A percentile compares a stretch with the other conserved stretches of the same genome.
Evolutionary conservation across 768 basidiomycete species (phyloP).

Genomic region (Amyloporia xantha): DNA sequence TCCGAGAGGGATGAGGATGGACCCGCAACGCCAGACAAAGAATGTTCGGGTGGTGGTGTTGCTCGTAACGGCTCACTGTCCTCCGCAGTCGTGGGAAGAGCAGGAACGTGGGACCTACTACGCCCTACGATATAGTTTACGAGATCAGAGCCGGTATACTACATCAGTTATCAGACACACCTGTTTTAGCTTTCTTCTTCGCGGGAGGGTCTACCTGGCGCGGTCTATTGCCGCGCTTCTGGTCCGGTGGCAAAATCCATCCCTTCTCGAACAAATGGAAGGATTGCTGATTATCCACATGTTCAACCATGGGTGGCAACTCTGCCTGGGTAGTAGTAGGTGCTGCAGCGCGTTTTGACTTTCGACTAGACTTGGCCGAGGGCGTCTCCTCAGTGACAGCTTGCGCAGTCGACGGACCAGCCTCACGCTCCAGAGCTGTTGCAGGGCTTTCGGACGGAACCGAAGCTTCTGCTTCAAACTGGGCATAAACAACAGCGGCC

Average conservation of each 20-base stretch:
- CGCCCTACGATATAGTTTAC: slow-evolving; percentile 2
- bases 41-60: background rate
- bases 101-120: slow-evolving; percentile 10
- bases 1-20: background rate
- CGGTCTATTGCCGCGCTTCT: slow-evolving; percentile 54
- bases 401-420: slow-evolving; percentile 1
- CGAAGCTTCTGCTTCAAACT: slow-evolving; percentile 35
- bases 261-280: slow-evolving; percentile 82
- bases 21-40: background rate
- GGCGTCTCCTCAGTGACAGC: background rate
- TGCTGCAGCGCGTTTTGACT: slow-evolving; percentile 2
- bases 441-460: slow-evolving; percentile 1
- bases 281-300: slow-evolving; percentile 62
- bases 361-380: slow-evolving; percentile 6
- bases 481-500: slow-evolving; percentile 31
- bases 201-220: slow-evolving; percentile 40
- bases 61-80: slow-evolving; percentile 11
- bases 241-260: slow-evolving; percentile 79
- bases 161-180: slow-evolving; percentile 25
- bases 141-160: background rate
- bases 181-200: slow-evolving; percentile 46
- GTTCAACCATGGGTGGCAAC: slow-evolving; percentile 54
- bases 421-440: slow-evolving; percentile 2
- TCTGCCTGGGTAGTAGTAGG: slow-evolving; percentile 23
- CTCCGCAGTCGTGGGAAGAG: slow-evolving; percentile 4